Evolutionary conservation across 108 stramenopile genomes (phyloP).

Genomic region (Parietichytrium sp.): DNA sequence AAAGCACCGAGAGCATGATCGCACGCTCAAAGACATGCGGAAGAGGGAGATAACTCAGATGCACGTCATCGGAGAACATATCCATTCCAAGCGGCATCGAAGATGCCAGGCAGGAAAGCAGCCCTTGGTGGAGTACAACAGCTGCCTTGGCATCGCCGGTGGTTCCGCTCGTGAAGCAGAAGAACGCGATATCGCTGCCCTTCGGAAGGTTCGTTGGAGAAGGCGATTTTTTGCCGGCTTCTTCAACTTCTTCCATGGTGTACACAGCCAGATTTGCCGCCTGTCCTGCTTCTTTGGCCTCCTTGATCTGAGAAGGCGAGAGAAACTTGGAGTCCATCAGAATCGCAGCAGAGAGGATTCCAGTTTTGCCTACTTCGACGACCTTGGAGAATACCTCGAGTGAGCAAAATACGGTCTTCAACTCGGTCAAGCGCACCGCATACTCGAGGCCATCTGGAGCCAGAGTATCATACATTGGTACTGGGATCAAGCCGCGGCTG

Average conservation of each 20-base stretch:
- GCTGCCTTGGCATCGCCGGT: conserved; percentile 86
- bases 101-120: conserved; percentile 39
- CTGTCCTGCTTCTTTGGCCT: neutral
- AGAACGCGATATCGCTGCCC: conserved; percentile 70
- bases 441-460: conserved; percentile 82
- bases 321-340: conserved; percentile 6
- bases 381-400: conserved; percentile 67
- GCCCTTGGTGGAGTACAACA: conserved; percentile 73
- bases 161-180: conserved; percentile 67
- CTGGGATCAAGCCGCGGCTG: conserved; percentile 73
- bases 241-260: conserved; percentile 14
- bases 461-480: conserved; percentile 90
- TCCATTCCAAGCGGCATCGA: neutral
- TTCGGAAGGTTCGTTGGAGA: conserved; percentile 63
- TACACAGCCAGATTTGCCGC: neutral
- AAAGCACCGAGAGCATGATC: conserved; percentile 62
- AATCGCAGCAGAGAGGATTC: neutral
- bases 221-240: neutral
- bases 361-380: conserved; percentile 54
- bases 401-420: conserved; percentile 75
- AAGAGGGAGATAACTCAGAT: conserved; percentile 88
- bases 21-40: conserved; percentile 93
- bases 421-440: conserved; percentile 78
- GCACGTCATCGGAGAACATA: conserved; percentile 66
- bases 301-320: neutral